Evolutionary conservation across 2,329 filamentous ascomycete species (phyloP).

Genomic region (Verticillium zaregamsianum): DNA sequence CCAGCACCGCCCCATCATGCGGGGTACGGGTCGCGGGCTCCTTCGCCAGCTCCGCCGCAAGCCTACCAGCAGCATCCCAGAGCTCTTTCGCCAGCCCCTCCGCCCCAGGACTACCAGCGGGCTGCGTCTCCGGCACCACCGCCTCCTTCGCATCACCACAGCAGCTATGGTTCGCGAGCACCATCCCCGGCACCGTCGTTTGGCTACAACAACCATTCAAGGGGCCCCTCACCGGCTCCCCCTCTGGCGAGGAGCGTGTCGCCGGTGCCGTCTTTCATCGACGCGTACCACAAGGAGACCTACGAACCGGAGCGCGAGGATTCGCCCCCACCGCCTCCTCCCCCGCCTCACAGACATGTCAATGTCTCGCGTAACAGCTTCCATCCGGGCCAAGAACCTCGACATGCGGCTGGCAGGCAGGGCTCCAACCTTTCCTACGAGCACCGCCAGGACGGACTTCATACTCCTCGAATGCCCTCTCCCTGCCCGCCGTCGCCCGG

Average conservation of each 20-base stretch:
- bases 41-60: constrained; percentile 29
- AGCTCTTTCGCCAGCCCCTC: constrained; percentile 28
- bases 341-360: constrained; percentile 75
- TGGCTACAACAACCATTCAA: constrained; percentile 21
- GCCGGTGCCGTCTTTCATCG: neutral
- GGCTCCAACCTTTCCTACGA: constrained; percentile 27
- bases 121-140: constrained; percentile 21
- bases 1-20: constrained; percentile 15
- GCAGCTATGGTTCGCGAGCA: constrained; percentile 28
- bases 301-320: constrained; percentile 32
- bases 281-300: neutral
- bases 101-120: constrained; percentile 10
- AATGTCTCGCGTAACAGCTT: constrained; percentile 17
- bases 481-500: constrained; percentile 66
- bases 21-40: constrained; percentile 27
- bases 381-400: neutral
- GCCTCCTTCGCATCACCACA: constrained; percentile 22
- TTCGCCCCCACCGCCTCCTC: constrained; percentile 74
- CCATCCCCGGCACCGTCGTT: constrained; percentile 33
- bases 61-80: constrained; percentile 14
- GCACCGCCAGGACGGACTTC: constrained; percentile 35
- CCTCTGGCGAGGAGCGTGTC: neutral
- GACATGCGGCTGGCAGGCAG: neutral
- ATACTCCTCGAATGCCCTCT: constrained; percentile 56
- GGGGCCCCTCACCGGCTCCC: neutral